These are phyloP conservation scores for Alloteropsis semialata DNA, from an alignment of 176 grass and related monocot species.

Conservation along the genomic window DNA sequence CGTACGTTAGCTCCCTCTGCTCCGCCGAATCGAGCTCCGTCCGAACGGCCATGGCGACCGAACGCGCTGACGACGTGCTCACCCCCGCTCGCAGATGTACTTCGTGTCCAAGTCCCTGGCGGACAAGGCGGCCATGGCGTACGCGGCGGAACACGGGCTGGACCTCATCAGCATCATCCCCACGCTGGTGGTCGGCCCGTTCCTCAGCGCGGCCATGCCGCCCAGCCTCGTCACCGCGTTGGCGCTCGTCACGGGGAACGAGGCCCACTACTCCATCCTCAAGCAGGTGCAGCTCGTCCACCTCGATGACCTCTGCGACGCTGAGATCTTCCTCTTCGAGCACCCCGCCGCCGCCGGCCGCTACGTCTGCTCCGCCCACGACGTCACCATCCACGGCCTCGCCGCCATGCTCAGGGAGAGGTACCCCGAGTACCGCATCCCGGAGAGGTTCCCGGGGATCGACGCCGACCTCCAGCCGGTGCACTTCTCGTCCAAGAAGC, in stretches of 20 bases:
- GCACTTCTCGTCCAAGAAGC: slow-evolving; percentile 78
- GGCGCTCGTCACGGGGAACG: slow-evolving; percentile 69
- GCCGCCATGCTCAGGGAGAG: slow-evolving; percentile 57
- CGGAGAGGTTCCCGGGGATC: slow-evolving; percentile 47
- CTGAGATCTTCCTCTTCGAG: slow-evolving; percentile 78
- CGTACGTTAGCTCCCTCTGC: background rate
- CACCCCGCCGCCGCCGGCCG: slow-evolving; percentile 57
- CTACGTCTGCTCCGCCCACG: slow-evolving; percentile 83
- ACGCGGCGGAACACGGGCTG: slow-evolving; percentile 57
- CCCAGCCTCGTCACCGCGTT: slow-evolving; percentile 81
- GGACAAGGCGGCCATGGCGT: slow-evolving; percentile 77
- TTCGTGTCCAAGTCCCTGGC: slow-evolving; percentile 84
- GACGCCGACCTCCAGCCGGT: slow-evolving; percentile 32
- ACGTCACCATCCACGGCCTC: slow-evolving; percentile 73
- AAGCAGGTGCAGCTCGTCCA: slow-evolving; percentile 78
- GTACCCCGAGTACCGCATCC: slow-evolving; percentile 63
- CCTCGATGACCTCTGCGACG: slow-evolving; percentile 84
- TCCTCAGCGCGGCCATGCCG: slow-evolving; percentile 72
- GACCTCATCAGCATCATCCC: slow-evolving; percentile 84
- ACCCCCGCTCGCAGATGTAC: slow-evolving; percentile 71
- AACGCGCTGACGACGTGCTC: background rate
- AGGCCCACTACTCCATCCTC: slow-evolving; percentile 75
- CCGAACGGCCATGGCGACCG: background rate
- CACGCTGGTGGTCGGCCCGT: slow-evolving; percentile 83
- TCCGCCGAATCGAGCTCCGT: background rate